Conservation (phyloP, 768 basidiomycete species). For the Naganishia vishniacii region DNA sequence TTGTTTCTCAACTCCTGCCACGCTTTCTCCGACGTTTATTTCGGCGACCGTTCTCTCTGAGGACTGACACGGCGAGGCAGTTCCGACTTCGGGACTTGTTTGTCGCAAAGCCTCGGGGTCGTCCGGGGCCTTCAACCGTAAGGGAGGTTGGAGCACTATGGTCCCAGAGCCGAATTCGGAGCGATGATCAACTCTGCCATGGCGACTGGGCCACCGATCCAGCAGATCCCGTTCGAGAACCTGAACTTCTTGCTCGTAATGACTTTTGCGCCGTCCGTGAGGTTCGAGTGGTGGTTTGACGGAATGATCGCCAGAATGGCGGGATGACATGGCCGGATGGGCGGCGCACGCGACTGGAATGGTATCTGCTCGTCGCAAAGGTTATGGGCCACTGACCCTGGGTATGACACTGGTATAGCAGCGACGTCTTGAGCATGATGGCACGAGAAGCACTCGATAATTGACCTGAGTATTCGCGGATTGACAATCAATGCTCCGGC, state of each 20-base stretch:
- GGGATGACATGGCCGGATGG: not conserved
- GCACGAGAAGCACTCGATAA: too few species aligned
- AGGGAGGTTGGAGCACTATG: not conserved
- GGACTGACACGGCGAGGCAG: not conserved
- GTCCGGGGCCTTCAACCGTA: not conserved
- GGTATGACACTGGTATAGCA: too few species aligned
- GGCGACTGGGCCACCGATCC: conserved; percentile 1
- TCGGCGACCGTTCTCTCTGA: conserved; percentile 5
- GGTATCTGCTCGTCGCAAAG: not conserved
- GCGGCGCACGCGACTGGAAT: not conserved
- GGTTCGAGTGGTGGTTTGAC: not conserved
- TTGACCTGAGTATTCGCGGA: too few species aligned
- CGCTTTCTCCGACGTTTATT: not conserved
- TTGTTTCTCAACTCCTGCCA: not conserved
- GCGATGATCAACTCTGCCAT: not conserved
- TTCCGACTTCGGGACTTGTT: not conserved
- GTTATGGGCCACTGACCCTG: too few species aligned
- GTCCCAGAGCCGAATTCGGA: not conserved
- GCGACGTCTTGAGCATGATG: too few species aligned
- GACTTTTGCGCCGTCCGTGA: not conserved
- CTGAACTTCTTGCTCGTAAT: conserved; percentile 13
- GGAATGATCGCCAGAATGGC: not conserved
- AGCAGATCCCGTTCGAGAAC: conserved; percentile 16
- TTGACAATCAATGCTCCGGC: too few species aligned
- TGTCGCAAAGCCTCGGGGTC: not conserved